Evolutionary conservation across 495 filamentous ascomycete genomes (phyloP).

Genomic region (Pseudotulostoma volvatum): DNA sequence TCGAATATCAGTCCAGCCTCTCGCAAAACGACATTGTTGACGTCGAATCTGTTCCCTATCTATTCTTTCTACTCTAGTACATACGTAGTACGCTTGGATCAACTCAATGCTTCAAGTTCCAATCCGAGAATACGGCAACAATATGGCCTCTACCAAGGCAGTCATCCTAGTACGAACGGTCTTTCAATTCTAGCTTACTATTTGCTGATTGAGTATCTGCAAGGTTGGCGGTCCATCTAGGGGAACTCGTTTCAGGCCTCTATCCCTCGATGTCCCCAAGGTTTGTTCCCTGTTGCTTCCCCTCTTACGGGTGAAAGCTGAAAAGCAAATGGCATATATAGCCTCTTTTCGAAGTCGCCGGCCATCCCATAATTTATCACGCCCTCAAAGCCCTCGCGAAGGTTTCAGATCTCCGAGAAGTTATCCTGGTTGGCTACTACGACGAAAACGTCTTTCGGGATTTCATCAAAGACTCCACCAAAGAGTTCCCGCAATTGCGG

Average conservation of each 20-base stretch:
- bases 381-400: slow-evolving; percentile 85
- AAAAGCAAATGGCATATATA: slow-evolving; percentile 18
- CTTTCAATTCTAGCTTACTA: background rate
- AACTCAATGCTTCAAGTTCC: slow-evolving; percentile 34
- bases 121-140: slow-evolving; percentile 20
- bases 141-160: slow-evolving; percentile 46
- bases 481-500: slow-evolving; percentile 74
- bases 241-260: slow-evolving; percentile 89
- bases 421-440: slow-evolving; percentile 97
- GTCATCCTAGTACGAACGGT: slow-evolving; percentile 43
- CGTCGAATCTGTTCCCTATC: too few species aligned
- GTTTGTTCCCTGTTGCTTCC: slow-evolving; percentile 30
- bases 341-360: slow-evolving; percentile 97
- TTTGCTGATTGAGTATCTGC: slow-evolving; percentile 7
- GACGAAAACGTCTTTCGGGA: slow-evolving; percentile 93
- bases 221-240: slow-evolving; percentile 87
- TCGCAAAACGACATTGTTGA: too few species aligned
- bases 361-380: slow-evolving; percentile 96
- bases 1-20: too few species aligned
- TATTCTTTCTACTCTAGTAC: too few species aligned
- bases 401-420: slow-evolving; percentile 84
- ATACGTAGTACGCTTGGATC: too few species aligned
- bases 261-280: slow-evolving; percentile 96
- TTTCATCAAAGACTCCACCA: slow-evolving; percentile 81
- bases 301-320: slow-evolving; percentile 2